Base-by-base conservation (phyloP, 1,284 basidiomycete genomes). In the Ustilago shanxiensis region DNA sequence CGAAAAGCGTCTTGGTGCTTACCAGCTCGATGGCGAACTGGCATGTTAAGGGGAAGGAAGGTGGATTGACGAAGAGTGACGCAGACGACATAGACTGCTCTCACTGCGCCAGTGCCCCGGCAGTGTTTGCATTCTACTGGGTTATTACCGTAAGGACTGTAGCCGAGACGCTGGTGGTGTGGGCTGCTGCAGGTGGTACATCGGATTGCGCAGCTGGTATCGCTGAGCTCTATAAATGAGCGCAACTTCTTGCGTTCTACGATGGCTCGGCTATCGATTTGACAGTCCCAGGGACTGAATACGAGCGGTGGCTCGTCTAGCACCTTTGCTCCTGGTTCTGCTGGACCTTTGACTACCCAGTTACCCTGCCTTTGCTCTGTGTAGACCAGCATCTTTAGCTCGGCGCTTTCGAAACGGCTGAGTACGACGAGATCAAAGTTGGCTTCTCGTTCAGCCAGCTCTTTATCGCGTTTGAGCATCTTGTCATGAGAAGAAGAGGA, bases 1-100 rank as follows among this genome's bases (percentile, higher is more conserved):
- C 87, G 87, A 11, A 88, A 94, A n/a, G 92, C 91, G 22, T 50
- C 54, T 8, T 77, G 74, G 14, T 52, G 45, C 53, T 68, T 69
- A 26, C 74, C 74, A 20, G 63, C 31, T 3, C 44, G 51, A 41
- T 77, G 69, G 0, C 57, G 55, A 9, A 45, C 60, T 0, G 74
- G 69, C 69, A 77, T 55, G 28, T 44, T 62, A 41, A 77, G 69
- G 1, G 74, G 74, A 9, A 72, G 57, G 50, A 77, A 77, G 13
- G 50, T 60, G 8, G 66, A 61, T 18, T 72, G 74, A 7, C 74
- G 74, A 9, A 77, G 53, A 4, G 74, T 77, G 14, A 77, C 59
- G 59, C 74, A 77, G 11, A 77, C 68, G 2, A 77, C 74, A 20
- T 77, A 77, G 20, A 62, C 68, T n/a, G 69, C 33, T 35, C 49